Evolutionary conservation across 2,329 filamentous ascomycete genomes (phyloP), one percentile per base, ranked within the genome.

Genomic region (Xylaria sp.): DNA sequence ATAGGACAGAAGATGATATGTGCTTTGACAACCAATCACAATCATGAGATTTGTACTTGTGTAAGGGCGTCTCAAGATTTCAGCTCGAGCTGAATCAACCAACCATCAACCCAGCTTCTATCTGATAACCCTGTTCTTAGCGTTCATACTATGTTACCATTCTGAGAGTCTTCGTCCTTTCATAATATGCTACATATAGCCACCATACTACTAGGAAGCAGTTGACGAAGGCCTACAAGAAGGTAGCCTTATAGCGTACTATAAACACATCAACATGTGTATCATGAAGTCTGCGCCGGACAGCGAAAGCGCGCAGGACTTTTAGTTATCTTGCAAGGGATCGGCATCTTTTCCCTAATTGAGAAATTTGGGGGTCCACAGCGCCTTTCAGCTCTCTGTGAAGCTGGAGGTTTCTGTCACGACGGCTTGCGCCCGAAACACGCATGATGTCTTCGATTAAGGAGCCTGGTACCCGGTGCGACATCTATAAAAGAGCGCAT

Each of bases 311-410:
- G 28, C 35, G 3, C 12, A 37, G 12, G 35, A 9, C 8, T 11
- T 5, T 15, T 15, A 37, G 12, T 9, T 37, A 37, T 37, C 35
- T 11, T 28, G n/a, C 31, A 38, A 15, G 8, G 40, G 61, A 63
- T 63, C 61, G 45, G 43, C 56, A 40, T 28, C 7, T 25, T 23
- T 38, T 42, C 54, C 45, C 45, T 12, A 40, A 23, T 33, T 52
- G 7, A 12, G 49, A 37, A 53, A 15, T 19, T 14, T 3, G 25
- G 19, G 60, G 56, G 28, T 38, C 61, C 56, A 56, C 51, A 25
- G 15, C 38, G 15, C 4, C 25, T 46, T 52, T 63, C 61, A 63
- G 61, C 61, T 60, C 56, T n/a, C 15, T 28, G 28, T 21, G 33
- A 37, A 31, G 49, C 57, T 47, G 28, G 8, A 19, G 9, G 17